phyloP scores from a whole-genome alignment of 306 rosid species.

The Psophocarpus tetragonolobus region DNA sequence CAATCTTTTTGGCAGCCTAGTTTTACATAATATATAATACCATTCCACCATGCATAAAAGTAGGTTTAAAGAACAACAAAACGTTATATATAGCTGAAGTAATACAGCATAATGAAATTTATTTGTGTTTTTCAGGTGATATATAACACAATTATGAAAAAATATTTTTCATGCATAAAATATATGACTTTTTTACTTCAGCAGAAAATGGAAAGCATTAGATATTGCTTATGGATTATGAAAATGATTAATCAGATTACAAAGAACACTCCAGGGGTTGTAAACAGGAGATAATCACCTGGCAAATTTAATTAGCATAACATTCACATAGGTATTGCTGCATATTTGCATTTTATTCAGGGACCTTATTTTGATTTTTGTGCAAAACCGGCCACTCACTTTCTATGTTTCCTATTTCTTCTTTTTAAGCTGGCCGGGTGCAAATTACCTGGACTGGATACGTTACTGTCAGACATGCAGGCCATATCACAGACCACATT shows the following conservation, averaged over 20 bases:
- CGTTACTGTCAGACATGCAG: conserved; percentile 45
- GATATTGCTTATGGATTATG: no score
- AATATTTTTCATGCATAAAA: no score
- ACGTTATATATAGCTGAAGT: neutral
- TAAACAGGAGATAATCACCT: neutral
- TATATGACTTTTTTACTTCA: no score
- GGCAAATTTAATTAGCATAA: conserved; percentile 45
- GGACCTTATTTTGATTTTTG: neutral
- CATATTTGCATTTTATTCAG: neutral
- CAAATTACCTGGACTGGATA: conserved; percentile 46
- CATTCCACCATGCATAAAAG: neutral
- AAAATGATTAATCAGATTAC: no score
- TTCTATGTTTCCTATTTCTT: conserved; percentile 38
- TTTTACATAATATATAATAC: neutral
- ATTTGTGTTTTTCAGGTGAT: no score
- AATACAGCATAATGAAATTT: neutral
- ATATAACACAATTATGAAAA: no score
- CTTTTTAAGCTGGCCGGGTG: conserved; percentile 58
- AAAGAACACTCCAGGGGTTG: no score
- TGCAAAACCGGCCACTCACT: neutral
- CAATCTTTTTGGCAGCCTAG: neutral
- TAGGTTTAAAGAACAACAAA: neutral
- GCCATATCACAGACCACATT: neutral
- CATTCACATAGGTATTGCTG: conserved; percentile 52
- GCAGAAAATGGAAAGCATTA: no score